Conservation (phyloP, 441 rosid species). For the Gossypium schwendimanii region DNA sequence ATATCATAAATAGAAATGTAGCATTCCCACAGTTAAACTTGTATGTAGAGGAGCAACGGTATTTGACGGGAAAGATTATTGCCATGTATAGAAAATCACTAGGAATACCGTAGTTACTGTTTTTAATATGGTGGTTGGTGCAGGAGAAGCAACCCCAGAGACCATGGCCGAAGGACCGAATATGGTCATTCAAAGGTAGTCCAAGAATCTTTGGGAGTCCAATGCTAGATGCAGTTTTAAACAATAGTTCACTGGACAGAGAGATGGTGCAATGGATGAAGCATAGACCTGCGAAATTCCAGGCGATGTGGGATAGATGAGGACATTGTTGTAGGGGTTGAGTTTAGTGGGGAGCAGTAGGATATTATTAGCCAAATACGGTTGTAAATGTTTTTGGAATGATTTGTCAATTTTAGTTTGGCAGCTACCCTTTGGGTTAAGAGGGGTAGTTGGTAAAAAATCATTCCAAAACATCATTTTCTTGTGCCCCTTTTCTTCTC, state of each 20-base stretch:
- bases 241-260: conserved; percentile 48
- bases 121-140: not conserved
- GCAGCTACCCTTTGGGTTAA: conserved; percentile 32
- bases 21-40: not conserved
- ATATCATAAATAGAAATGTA: not conserved
- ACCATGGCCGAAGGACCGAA: conserved; percentile 91
- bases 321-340: not conserved
- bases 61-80: not conserved
- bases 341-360: conserved; percentile 16
- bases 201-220: conserved; percentile 80
- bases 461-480: conserved; percentile 31
- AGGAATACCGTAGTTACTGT: not conserved
- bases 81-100: not conserved
- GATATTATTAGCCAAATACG: conserved; percentile 8
- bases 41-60: not conserved
- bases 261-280: conserved; percentile 87
- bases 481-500: conserved; percentile 23
- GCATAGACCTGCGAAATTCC: conserved; percentile 61
- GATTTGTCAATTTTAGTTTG: conserved; percentile 29
- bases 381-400: conserved; percentile 35
- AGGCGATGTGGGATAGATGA: conserved; percentile 78
- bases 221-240: conserved; percentile 71
- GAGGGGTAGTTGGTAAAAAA: conserved; percentile 31
- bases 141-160: conserved; percentile 85
- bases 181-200: conserved; percentile 67